Evolutionary conservation across 192 early-diverging fungal species (phyloP).

Genomic region (Coemansia sp.): DNA sequence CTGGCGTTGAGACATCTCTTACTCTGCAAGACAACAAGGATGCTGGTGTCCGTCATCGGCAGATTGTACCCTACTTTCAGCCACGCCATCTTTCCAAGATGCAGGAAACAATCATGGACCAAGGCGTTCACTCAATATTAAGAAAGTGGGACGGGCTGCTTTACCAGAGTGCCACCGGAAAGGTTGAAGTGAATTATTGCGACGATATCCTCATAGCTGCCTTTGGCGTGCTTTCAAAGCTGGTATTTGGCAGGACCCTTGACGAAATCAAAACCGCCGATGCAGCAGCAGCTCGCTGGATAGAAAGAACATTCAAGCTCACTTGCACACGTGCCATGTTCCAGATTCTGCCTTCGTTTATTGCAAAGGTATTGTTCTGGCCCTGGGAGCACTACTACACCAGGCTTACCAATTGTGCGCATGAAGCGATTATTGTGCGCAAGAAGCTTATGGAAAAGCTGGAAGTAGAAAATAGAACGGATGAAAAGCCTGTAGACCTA

Average conservation of each 20-base stretch:
- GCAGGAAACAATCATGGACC: slow-evolving; percentile 35
- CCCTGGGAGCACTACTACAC: slow-evolving; percentile 29
- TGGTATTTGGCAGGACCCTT: slow-evolving; percentile 26
- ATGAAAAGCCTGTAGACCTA: slow-evolving; percentile 23
- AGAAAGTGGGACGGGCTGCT: slow-evolving; percentile 29
- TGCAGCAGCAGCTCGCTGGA: slow-evolving; percentile 13
- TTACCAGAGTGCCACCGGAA: slow-evolving; percentile 7
- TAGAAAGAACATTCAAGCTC: slow-evolving; percentile 18
- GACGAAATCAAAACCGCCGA: slow-evolving; percentile 15
- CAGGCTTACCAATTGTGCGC: slow-evolving; percentile 13
- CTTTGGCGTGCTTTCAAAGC: slow-evolving; percentile 22
- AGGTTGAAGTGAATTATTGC: slow-evolving; percentile 30
- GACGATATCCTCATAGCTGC: slow-evolving; percentile 18
- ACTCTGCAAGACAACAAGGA: slow-evolving; percentile 24
- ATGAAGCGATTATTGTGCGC: slow-evolving; percentile 18
- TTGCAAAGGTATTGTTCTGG: slow-evolving; percentile 5
- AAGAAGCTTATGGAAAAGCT: slow-evolving; percentile 10
- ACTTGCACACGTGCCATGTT: slow-evolving; percentile 24
- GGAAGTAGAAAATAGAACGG: neutral
- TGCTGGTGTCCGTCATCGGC: slow-evolving; percentile 20
- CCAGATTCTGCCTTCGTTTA: slow-evolving; percentile 18
- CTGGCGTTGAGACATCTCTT: slow-evolving; percentile 22
- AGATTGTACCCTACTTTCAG: slow-evolving; percentile 31
- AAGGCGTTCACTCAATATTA: slow-evolving; percentile 23
- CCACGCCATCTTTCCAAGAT: slow-evolving; percentile 18